Evolutionary conservation across 768 basidiomycete species (phyloP), one percentile per base, ranked within the genome.

Genomic region (Collybiopsis confluens): DNA sequence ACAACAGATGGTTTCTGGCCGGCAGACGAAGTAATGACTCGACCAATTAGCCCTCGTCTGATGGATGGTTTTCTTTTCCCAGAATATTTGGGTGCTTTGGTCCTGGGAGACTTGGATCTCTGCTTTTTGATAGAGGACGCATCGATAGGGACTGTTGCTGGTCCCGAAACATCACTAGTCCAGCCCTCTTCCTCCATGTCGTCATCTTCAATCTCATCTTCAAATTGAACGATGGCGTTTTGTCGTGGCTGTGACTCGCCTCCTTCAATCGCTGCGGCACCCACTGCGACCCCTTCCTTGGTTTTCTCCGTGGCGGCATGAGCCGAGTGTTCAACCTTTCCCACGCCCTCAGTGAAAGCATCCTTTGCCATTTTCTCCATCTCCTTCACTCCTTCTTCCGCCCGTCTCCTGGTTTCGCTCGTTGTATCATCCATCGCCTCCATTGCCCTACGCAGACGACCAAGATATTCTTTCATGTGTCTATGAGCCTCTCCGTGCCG

Each of bases 161-260:
- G 23, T 10, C 43, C 37, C 11, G 54, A 54, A n/a, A 46, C 58
- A 45, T 89, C 87, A 5, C 85, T 87, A 16, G 76, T 74, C 85
- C 84, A 87, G 1, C 74, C 82, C 55, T 80, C 86, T 1, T 85
- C 83, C 16, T 81, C 81, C 4, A 76, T 80, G 3, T 77, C 73
- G 6, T 66, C 65, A 26, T 50, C 46, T 33, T 56, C 64, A 24
- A 30, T 41, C 8, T 45, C 49, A 2, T 11, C 16, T 10, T 47
- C 45, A n/a, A n/a, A n/a, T n/a, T n/a, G n/a, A n/a, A n/a, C n/a
- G n/a, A n/a, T n/a, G 30, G 30, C 13, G 45, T 45, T 5, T 10
- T 54, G 47, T 16, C 30, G 52, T 37, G 41, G 28, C 9, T 27
- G 5, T n/a, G 10, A 11, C 21, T 2, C 30, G 20, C 9, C 27